Evolutionary conservation across 2,329 filamentous ascomycete genomes (phyloP), one percentile per base, ranked within the genome.

Genomic region (Alternaria ethzedia): DNA sequence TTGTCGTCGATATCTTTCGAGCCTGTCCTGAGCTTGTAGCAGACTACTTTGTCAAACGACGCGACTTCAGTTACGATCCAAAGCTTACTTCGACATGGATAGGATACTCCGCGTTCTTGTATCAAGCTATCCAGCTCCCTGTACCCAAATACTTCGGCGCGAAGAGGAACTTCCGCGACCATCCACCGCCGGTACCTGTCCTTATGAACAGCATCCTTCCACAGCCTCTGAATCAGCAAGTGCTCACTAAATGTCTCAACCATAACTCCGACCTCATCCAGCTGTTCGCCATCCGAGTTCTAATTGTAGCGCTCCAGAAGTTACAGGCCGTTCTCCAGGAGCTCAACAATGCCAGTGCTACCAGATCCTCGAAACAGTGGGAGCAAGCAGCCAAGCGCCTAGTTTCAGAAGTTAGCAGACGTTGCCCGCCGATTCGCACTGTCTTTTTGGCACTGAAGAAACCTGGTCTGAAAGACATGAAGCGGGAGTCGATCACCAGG

Each of bases 41-140:
- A 46, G 90, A 94, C 73, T 99, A 96, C 78, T 98, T 97, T 75
- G 85, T 89, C 46, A 90, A 88, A 75, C 94, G 93, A 75, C 88
- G 90, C 23, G 76, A 75, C 57, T 96, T 98, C 73, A 88, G 90
- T 0, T 93, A 97, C 66, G 94, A 98, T 45, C 94, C 96, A 0
- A 98, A 97, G 75, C 85, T 96, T 6, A 96, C 94, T 4, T 90
- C 94, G 47, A 96, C 94, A 0, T 99, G 96, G 96, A 92, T 98
- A 70, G 94, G 95, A 45, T 97, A 96, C 76, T 93, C 94, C 0
- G 89, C 94, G 0, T 93, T 98, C 66, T 82, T 99, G 6, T 97
- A 96, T 79, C 91, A 91, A 64, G 88, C 90, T 1, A 89, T 97
- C 49, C 87, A 90, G 61, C 83, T 96, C 36, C 88, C 90, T 1